Evolutionary conservation across 306 rosid genomes (phyloP).

Genomic region (Delonix regia): DNA sequence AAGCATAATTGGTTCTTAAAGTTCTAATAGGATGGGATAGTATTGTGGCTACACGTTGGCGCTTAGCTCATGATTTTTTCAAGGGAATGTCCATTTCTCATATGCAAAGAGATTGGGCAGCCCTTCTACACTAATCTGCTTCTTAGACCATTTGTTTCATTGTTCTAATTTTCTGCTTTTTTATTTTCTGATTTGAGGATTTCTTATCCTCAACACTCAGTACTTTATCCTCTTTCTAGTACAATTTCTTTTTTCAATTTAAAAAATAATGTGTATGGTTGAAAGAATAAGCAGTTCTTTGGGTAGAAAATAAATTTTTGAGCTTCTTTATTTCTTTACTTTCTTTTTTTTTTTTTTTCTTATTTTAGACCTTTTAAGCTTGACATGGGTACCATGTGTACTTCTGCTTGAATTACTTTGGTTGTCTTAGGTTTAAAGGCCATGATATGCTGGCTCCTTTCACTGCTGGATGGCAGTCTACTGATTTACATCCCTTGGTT

Average conservation of each 20-base stretch:
- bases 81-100: neutral
- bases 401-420: conserved; percentile 30
- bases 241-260: neutral
- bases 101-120: neutral
- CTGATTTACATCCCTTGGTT: conserved; percentile 67
- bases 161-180: too few species aligned
- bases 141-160: too few species aligned
- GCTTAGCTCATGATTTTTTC: neutral
- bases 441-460: conserved; percentile 99
- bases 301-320: neutral
- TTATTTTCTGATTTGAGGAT: neutral
- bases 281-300: conserved; percentile 26
- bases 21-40: neutral
- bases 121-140: too few species aligned
- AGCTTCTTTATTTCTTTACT: neutral
- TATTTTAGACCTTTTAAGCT: neutral
- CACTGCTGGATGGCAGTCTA: conserved; percentile 83
- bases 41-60: neutral
- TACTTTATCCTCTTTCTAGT: neutral
- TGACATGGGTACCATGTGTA: conserved; percentile 18
- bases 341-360: too few species aligned
- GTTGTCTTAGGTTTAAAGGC: conserved; percentile 65
- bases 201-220: neutral
- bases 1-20: conserved; percentile 3
- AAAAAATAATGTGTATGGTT: neutral